phyloP scores from a whole-genome alignment of 1,139 yeast genomes.

The Yamadazyma oceani region DNA sequence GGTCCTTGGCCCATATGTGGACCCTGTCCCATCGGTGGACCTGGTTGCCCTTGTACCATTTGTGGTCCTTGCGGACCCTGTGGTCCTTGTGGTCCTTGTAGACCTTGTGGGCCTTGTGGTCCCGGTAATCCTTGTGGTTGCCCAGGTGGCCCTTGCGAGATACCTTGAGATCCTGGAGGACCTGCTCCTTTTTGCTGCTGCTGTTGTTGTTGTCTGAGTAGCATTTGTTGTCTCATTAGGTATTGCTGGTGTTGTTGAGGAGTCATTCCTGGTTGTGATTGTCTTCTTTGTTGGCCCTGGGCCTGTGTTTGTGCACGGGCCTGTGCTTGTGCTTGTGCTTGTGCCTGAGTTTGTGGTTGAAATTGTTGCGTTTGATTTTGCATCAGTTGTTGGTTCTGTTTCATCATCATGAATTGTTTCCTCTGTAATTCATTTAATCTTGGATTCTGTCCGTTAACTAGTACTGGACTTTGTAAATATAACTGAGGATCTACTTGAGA shows the following conservation, averaged over 20 bases:
- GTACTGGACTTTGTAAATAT: conserved; percentile 19
- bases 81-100: conserved; percentile 10
- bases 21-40: conserved; percentile 26
- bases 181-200: conserved; percentile 15
- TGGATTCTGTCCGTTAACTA: conserved; percentile 16
- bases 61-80: conserved; percentile 25
- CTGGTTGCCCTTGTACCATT: conserved; percentile 24
- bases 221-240: conserved; percentile 13
- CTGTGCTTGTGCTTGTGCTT: conserved; percentile 12
- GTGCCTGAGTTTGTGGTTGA: conserved; percentile 10
- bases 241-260: conserved; percentile 16
- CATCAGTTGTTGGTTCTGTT: conserved; percentile 18
- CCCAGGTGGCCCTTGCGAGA: conserved; percentile 5
- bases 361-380: conserved; percentile 7
- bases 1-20: conserved; percentile 10
- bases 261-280: conserved; percentile 16
- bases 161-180: conserved; percentile 4
- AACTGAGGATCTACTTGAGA: conserved; percentile 16
- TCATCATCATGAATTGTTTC: conserved; percentile 27
- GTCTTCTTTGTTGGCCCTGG: conserved; percentile 9
- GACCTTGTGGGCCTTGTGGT: conserved; percentile 14
- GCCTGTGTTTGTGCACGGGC: conserved; percentile 12
- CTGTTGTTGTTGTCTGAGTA: conserved; percentile 15
- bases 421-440: conserved; percentile 18
- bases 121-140: conserved; percentile 11